These are phyloP conservation scores for Circinella umbellata DNA, from an alignment of 371 early-diverging fungal species.

Conservation along the genomic window DNA sequence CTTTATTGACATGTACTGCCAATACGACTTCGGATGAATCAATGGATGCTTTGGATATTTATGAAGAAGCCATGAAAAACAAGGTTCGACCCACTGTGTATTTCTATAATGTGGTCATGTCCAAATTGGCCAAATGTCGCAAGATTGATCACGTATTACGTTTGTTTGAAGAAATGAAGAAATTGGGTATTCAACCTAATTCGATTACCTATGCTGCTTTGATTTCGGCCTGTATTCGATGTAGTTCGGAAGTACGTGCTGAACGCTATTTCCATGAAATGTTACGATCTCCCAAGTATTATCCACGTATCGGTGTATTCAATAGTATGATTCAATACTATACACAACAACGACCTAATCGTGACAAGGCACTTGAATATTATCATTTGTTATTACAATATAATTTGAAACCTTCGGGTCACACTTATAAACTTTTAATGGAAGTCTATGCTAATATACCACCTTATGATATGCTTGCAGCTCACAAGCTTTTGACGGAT, in stretches of 20 bases:
- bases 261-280: slow-evolving; percentile 56
- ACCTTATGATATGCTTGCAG: slow-evolving; percentile 64
- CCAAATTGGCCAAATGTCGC: slow-evolving; percentile 62
- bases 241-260: slow-evolving; percentile 56
- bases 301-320: slow-evolving; percentile 63
- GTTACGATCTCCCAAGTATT: slow-evolving; percentile 47
- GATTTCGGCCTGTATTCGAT: slow-evolving; percentile 64
- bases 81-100: slow-evolving; percentile 62
- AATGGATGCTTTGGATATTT: slow-evolving; percentile 55
- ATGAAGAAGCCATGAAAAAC: slow-evolving; percentile 59
- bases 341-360: slow-evolving; percentile 59
- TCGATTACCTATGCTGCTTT: slow-evolving; percentile 65
- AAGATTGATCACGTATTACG: slow-evolving; percentile 56
- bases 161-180: slow-evolving; percentile 62
- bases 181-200: slow-evolving; percentile 52
- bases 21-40: slow-evolving; percentile 60
- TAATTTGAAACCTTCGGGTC: slow-evolving; percentile 54
- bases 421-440: slow-evolving; percentile 63
- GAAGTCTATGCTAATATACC: slow-evolving; percentile 65
- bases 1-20: slow-evolving; percentile 50
- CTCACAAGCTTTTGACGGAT: slow-evolving; percentile 54
- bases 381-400: slow-evolving; percentile 47
- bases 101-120: slow-evolving; percentile 67
- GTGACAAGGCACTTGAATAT: slow-evolving; percentile 58
- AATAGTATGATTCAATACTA: slow-evolving; percentile 72